These are phyloP conservation scores for Heteromeles arbutifolia DNA, from an alignment of 306 rosid genomes.

Conservation along the genomic window DNA sequence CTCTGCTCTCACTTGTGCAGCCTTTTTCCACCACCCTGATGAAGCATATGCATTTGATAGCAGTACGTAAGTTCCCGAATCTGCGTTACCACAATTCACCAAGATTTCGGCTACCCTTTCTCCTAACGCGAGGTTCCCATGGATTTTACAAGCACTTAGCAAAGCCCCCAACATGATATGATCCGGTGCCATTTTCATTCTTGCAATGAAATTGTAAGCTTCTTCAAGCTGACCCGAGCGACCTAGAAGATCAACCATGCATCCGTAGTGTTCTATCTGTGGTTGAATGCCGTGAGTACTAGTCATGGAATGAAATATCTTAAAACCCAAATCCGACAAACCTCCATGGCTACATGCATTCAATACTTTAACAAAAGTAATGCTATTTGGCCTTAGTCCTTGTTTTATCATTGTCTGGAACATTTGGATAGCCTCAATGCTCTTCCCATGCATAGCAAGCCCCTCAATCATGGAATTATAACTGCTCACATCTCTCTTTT, in stretches of 20 bases:
- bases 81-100: constrained; percentile 20
- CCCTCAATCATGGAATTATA: constrained; percentile 44
- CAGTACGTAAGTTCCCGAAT: constrained; percentile 38
- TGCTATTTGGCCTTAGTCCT: constrained; percentile 25
- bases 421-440: constrained; percentile 27
- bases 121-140: constrained; percentile 29
- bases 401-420: constrained; percentile 24
- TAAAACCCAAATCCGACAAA: constrained; percentile 38
- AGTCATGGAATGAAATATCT: constrained; percentile 39
- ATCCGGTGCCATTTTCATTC: constrained; percentile 26
- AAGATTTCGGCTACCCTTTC: constrained; percentile 32
- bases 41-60: constrained; percentile 40
- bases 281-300: constrained; percentile 30
- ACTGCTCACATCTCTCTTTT: constrained; percentile 28
- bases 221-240: constrained; percentile 42
- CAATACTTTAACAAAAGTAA: constrained; percentile 37
- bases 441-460: constrained; percentile 45
- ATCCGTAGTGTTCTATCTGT: constrained; percentile 36
- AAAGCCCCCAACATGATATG: constrained; percentile 38
- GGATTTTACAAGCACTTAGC: constrained; percentile 46
- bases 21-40: constrained; percentile 30
- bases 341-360: constrained; percentile 52
- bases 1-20: constrained; percentile 27
- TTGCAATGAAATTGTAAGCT: constrained; percentile 24
- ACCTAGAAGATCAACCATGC: constrained; percentile 49